Evolutionary conservation across 2,329 filamentous ascomycete species (phyloP).

Genomic region (Xylaria sp.): DNA sequence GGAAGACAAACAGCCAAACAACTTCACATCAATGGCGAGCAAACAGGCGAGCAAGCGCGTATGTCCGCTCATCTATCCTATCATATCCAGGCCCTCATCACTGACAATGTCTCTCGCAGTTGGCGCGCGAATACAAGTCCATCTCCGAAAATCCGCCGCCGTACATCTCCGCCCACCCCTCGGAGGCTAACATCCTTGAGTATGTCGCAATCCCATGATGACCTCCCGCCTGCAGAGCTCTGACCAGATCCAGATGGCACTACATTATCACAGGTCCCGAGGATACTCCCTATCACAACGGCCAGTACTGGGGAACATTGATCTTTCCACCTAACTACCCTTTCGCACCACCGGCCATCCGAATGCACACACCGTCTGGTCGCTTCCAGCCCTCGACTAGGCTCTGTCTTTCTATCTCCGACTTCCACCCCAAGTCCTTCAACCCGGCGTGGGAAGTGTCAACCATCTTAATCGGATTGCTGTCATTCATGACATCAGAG

Average conservation of each 20-base stretch:
- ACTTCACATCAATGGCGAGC: conserved; percentile 60
- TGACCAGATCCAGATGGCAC: conserved; percentile 61
- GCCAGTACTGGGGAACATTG: conserved; percentile 97
- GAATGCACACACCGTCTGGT: conserved; percentile 96
- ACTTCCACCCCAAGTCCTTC: conserved; percentile 97
- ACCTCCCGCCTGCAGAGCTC: conserved; percentile 9
- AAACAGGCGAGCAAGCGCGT: conserved; percentile 69
- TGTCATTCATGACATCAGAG: conserved; percentile 97
- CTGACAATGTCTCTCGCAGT: conserved; percentile 36
- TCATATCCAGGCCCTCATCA: not conserved
- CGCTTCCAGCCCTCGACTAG: conserved; percentile 91
- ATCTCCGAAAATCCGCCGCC: conserved; percentile 73
- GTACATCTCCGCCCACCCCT: conserved; percentile 84
- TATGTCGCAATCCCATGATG: conserved; percentile 37
- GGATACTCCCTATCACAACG: conserved; percentile 85
- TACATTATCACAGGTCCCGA: conserved; percentile 94
- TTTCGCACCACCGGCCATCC: conserved; percentile 93
- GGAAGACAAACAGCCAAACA: not conserved
- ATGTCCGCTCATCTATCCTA: conserved; percentile 29
- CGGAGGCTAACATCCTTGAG: conserved; percentile 88
- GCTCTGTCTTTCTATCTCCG: conserved; percentile 90
- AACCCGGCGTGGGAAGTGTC: conserved; percentile 98
- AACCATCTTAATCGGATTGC: conserved; percentile 87
- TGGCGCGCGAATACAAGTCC: conserved; percentile 58
- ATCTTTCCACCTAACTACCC: conserved; percentile 96